Base-by-base conservation (phyloP, 129 eudicot species). In the Centella asiatica region DNA sequence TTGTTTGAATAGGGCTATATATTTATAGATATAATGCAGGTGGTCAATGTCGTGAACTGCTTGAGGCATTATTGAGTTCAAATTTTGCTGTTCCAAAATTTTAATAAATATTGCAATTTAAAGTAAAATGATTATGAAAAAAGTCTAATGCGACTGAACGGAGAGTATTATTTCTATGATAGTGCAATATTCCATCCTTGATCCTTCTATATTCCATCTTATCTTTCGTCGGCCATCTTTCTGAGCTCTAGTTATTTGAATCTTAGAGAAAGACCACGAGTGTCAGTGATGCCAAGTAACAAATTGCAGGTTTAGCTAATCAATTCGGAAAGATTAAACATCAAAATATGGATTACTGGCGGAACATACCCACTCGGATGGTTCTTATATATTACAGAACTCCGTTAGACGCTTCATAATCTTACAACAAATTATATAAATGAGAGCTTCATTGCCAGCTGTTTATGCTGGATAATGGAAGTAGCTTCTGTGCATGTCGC, bases 311-410 rank as follows among this genome's bases (percentile, higher is more conserved):
- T 12, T 42, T 42, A 0, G 47, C 14, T 1, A 11, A 11, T 12
- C 4, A 11, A 42, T 4, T 1, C 3, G n/a, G 47, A 12, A 11
- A 12, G 19, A 18, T 29, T 55, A 6, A 34, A 32, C 26, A 22
- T 56, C 44, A 17, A 32, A 6, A 31, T n/a, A 56, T 56, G 8
- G 60, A 17, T 18, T 29, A 44, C 6, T 56, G 60, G 13, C 25
- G 26, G 25, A 25, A 25, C 12, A 2, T 12, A 26, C 25, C 61
- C 31, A 18, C 29, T 5, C 6, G 7, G 61, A 22, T 10, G 4
- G 44, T 56, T 56, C 44, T 56, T 56, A 37, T 56, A 56, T 56
- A 18, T 17, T 6, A 56, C n/a, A 18, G 48, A 32, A 32, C 62
- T 56, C 40, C 62, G 7, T 28, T 17, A 56, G 25, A n/a, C 9